Base-by-base conservation (phyloP, 768 basidiomycete species). In the Collybia nuda region DNA sequence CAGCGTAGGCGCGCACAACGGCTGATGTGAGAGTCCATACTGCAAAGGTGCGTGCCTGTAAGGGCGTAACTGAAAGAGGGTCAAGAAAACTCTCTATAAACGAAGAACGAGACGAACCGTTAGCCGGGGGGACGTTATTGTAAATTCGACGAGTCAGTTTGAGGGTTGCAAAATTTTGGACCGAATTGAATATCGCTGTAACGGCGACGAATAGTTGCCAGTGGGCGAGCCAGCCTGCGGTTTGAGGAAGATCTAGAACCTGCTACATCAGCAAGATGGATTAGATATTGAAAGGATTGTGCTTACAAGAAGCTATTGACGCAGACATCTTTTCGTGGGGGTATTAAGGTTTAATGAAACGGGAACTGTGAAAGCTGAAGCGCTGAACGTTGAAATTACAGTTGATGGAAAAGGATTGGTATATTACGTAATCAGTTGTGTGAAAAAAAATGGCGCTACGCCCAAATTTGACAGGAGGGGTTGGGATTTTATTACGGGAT, bases 11-110 rank as follows among this genome's bases (percentile, higher is more conserved):
- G 29, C 96, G 85, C 43, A 98, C 84, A 40, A 88, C 71, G 19
- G 90, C 91, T 6, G 92, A 83, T 4, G 88, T 86, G 44, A 96
- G 66, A 0, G 95, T 98, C 96, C 96, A 99, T 1, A 83, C 78
- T 1, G 81, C 95, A 64, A 97, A 97, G 4, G 93, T 90, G 40
- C 96, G 81, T 32, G 91, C 88, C 56, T 95, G 91, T 17, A 98
- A 77, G 15, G 77, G 68, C 6, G 92, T 94, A 9, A 99, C 96
- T 96, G 68, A 19, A 47, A 18, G 36, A 46, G 28, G 26, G 47
- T 28, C 43, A 26, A 24, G 14, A 18, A n/a, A n/a, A n/a, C n/a
- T n/a, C n/a, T n/a, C n/a, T n/a, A n/a, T n/a, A n/a, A n/a, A n/a
- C n/a, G n/a, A 55, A 26, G 12, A 45, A 17, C 19, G 46, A 51